phyloP scores from a whole-genome alignment of 495 filamentous ascomycete species.

The Penicillium lagena region DNA sequence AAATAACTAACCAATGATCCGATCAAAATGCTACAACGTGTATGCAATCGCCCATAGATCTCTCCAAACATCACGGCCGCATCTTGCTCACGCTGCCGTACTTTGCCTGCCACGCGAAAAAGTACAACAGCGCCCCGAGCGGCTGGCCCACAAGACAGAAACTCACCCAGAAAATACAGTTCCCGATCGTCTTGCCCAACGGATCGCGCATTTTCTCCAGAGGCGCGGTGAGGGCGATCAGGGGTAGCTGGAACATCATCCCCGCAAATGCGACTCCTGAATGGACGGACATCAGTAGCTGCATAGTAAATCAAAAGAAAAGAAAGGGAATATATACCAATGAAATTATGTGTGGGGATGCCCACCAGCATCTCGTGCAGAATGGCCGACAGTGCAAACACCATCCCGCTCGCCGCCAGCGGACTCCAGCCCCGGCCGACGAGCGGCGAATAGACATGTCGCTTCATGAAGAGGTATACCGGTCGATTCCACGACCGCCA shows the following conservation, averaged over 20 bases:
- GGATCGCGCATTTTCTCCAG: constrained; percentile 72
- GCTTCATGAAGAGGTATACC: constrained; percentile 90
- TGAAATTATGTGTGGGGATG: constrained; percentile 90
- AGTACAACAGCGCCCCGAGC: constrained; percentile 82
- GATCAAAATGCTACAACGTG: too few species aligned
- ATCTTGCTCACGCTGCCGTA: constrained; percentile 67
- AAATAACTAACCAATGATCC: neutral
- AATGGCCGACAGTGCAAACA: constrained; percentile 80
- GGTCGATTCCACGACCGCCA: constrained; percentile 98
- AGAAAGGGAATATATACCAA: constrained; percentile 47
- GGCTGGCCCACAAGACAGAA: constrained; percentile 95
- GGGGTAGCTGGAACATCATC: constrained; percentile 87
- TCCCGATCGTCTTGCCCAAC: constrained; percentile 71
- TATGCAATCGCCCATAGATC: too few species aligned
- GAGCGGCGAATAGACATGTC: constrained; percentile 84
- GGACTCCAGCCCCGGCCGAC: constrained; percentile 73
- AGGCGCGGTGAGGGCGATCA: constrained; percentile 73
- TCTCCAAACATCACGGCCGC: neutral
- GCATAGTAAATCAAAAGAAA: neutral
- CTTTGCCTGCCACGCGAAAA: constrained; percentile 98
- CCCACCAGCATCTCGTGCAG: constrained; percentile 92
- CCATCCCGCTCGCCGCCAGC: constrained; percentile 59
- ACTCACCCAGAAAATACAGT: constrained; percentile 90
- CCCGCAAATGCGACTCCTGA: constrained; percentile 83
- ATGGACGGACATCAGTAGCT: constrained; percentile 4